Conservation (phyloP, 768 basidiomycete species). For the Mycena galericulata region DNA sequence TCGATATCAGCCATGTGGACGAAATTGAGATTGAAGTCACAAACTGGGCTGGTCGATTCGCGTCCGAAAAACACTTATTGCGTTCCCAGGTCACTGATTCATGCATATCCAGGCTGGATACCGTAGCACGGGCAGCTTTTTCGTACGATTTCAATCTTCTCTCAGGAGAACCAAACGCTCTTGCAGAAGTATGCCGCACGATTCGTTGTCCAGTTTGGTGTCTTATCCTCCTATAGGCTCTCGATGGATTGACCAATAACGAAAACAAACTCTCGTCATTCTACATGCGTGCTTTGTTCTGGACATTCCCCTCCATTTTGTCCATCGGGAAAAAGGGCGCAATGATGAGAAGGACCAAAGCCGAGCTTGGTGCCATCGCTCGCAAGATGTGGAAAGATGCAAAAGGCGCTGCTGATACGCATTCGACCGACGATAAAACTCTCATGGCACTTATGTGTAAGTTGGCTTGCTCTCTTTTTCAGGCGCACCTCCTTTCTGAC, state of each 20-base stretch:
- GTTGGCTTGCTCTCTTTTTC: constrained; percentile 26
- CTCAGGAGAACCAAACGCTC: constrained; percentile 57
- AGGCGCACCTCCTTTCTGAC: not conserved
- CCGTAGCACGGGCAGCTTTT: constrained; percentile 71
- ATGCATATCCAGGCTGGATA: constrained; percentile 60
- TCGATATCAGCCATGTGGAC: constrained; percentile 55
- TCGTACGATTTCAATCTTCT: constrained; percentile 72
- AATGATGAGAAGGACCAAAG: constrained; percentile 66
- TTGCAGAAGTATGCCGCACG: constrained; percentile 50
- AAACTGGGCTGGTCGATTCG: constrained; percentile 70
- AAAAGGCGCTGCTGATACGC: constrained; percentile 55
- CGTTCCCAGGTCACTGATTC: not conserved
- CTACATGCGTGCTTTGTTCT: constrained; percentile 74
- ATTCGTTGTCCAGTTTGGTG: not conserved
- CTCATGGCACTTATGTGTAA: constrained; percentile 69
- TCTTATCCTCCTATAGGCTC: constrained; percentile 39
- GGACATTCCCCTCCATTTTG: constrained; percentile 67
- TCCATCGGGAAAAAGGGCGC: constrained; percentile 68
- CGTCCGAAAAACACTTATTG: constrained; percentile 50
- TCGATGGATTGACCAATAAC: constrained; percentile 72
- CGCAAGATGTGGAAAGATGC: constrained; percentile 67
- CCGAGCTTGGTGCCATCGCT: constrained; percentile 65
- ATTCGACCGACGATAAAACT: constrained; percentile 50
- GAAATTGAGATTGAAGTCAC: constrained; percentile 66
- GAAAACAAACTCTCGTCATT: constrained; percentile 69